A percentile compares a stretch with the other conserved stretches of the same genome.
phyloP scores from a whole-genome alignment of 2,329 filamentous ascomycete species.

The Fusarium albidum region DNA sequence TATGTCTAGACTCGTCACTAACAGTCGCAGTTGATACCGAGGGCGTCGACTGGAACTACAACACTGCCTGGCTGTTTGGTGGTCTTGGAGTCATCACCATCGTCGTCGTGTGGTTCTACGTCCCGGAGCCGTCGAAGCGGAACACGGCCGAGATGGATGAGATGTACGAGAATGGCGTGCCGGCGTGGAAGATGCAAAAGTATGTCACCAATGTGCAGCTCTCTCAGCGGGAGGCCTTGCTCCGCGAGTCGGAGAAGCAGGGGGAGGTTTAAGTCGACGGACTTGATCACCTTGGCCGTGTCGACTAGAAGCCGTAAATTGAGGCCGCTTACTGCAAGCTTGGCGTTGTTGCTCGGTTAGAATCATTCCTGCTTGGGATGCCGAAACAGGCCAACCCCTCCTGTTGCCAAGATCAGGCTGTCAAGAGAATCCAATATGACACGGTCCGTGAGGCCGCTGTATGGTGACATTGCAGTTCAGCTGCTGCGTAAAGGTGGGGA shows the following conservation, averaged over 20 bases:
- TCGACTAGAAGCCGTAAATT: too few relatives aligned
- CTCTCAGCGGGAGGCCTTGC: not conserved
- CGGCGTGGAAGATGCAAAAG: slow-evolving; percentile 24
- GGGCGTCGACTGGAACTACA: slow-evolving; percentile 22
- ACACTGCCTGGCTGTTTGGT: slow-evolving; percentile 20
- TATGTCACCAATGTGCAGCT: slow-evolving; percentile 22
- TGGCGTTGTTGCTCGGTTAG: too few relatives aligned
- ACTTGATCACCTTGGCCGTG: too few relatives aligned
- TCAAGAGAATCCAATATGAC: too few relatives aligned
- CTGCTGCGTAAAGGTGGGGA: too few relatives aligned
- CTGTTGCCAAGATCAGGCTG: too few relatives aligned
- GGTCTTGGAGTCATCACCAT: slow-evolving; percentile 12
- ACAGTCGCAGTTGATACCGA: slow-evolving; percentile 13
- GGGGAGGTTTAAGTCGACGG: not conserved
- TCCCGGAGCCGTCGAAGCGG: slow-evolving; percentile 21
- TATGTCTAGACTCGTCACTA: not conserved
- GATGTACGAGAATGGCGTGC: slow-evolving; percentile 27
- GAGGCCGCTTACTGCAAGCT: too few relatives aligned
- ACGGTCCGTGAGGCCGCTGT: too few relatives aligned
- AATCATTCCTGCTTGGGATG: too few relatives aligned
- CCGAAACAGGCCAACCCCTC: too few relatives aligned
- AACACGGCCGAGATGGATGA: slow-evolving; percentile 31
- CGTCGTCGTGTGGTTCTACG: slow-evolving; percentile 18
- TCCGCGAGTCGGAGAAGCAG: not conserved
- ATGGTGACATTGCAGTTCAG: too few relatives aligned